Evolutionary conservation across 2,329 filamentous ascomycete genomes (phyloP).

Genomic region (Mycosphaerella arachidis): DNA sequence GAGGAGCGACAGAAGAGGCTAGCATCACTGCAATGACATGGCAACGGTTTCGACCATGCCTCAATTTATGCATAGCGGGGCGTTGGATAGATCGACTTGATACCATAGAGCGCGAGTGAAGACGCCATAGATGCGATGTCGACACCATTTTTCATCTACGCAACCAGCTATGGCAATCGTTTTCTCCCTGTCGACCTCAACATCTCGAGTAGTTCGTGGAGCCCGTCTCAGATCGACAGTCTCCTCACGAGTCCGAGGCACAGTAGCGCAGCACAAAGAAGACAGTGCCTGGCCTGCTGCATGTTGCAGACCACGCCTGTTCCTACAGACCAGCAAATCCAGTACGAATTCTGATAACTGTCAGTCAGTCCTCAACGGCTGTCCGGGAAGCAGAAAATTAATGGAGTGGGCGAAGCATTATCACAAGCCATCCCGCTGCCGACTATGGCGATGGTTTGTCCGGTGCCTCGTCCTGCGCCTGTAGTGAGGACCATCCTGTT

Average conservation of each 20-base stretch:
- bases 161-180: too few relatives aligned
- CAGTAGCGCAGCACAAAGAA: neutral
- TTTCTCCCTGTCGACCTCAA: too few relatives aligned
- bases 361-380: slow-evolving; percentile 2
- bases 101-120: neutral
- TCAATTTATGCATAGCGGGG: neutral
- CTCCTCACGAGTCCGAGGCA: neutral
- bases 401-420: too few relatives aligned
- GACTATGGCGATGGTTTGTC: slow-evolving; percentile 13
- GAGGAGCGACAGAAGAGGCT: slow-evolving; percentile 37
- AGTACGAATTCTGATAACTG: neutral
- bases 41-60: neutral
- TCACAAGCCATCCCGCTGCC: too few relatives aligned
- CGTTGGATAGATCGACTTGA: neutral
- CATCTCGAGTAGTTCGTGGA: too few relatives aligned
- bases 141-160: neutral
- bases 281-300: neutral
- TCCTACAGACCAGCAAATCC: neutral
- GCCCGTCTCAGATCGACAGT: too few relatives aligned
- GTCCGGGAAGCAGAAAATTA: too few relatives aligned
- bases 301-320: neutral
- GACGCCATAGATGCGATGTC: neutral
- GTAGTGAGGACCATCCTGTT: slow-evolving; percentile 37
- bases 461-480: slow-evolving; percentile 18
- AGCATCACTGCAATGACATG: neutral